Base-by-base conservation (phyloP, 2,329 filamentous ascomycete genomes). In the Ceratocystis eucalypticola region DNA sequence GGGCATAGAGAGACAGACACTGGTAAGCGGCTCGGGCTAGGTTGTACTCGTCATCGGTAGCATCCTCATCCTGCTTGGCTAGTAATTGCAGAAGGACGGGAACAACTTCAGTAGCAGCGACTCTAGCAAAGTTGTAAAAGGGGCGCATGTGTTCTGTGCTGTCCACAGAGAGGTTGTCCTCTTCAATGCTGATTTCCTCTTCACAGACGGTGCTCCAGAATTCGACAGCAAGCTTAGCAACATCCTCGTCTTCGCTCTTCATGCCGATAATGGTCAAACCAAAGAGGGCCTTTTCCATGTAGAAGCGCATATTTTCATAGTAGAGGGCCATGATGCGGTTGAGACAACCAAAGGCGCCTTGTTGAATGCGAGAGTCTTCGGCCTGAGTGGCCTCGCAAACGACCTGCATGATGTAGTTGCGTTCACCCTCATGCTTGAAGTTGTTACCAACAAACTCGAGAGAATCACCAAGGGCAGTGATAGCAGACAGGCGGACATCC, bases 151-250 rank as follows among this genome's bases (percentile, higher is more conserved):
- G 89, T 66, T 90, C 87, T 20, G 88, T 85, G 73, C 85, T 90
- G 72, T 96, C 90, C 68, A 82, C 78, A 75, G 82, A 73, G 33
- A 63, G 22, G 61, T 99, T 99, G 77, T 99, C 94, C 74, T 99
- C 94, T 74, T 99, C 94, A 72, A 99, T 97, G 70, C 88, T 88
- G 72, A 96, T 93, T 77, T 99, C 94, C 78, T 99, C 94, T 76
- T 99, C 94, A 76, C 94, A 99, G 62, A 99, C 94, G n/a, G 94
- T 96, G 80, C 93, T 97, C 94, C 94, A 99, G 80, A 99, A 99
- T 76, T 99, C 94, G 71, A 99, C 91, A 46, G 94, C 94, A 66
- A 99, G 83, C 82, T 99, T 99, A 69, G 94, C 89, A 65, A 99
- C 94, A 75, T 99, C 94, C 77, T 99, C 94, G 72, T 99, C 94